These are phyloP conservation scores for Jackrogersella multiformis DNA, from an alignment of 495 filamentous ascomycete species.

Conservation along the genomic window DNA sequence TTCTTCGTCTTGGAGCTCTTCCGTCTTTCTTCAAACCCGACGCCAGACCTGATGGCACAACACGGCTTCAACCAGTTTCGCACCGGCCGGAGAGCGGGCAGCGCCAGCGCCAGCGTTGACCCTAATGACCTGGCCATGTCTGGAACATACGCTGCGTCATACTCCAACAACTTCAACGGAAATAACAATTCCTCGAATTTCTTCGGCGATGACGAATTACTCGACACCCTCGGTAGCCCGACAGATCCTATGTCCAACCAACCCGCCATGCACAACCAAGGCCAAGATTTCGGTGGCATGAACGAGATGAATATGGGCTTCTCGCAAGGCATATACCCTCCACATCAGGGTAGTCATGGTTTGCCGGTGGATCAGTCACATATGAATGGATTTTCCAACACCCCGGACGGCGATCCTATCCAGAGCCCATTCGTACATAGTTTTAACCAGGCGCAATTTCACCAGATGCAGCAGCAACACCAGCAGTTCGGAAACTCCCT, in stretches of 20 bases:
- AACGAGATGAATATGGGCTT: constrained; percentile 59
- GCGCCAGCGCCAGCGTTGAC: constrained; percentile 71
- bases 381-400: constrained; percentile 82
- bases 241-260: constrained; percentile 53
- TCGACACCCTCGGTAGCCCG: constrained; percentile 65
- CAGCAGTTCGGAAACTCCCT: constrained; percentile 62
- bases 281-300: constrained; percentile 58
- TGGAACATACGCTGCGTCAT: constrained; percentile 50
- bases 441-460: constrained; percentile 77
- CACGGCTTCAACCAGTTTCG: constrained; percentile 72
- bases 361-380: constrained; percentile 61
- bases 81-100: constrained; percentile 64
- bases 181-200: constrained; percentile 52
- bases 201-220: constrained; percentile 71
- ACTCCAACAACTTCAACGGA: constrained; percentile 54
- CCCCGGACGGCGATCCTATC: constrained; percentile 86
- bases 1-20: background rate
- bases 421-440: constrained; percentile 84
- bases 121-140: constrained; percentile 85
- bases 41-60: constrained; percentile 59
- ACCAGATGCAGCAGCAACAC: constrained; percentile 67
- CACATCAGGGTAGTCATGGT: constrained; percentile 50
- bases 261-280: constrained; percentile 57
- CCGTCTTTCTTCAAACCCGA: constrained; percentile 12
- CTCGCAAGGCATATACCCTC: constrained; percentile 56